These are phyloP conservation scores for Phialemoniopsis sp. DNA, from an alignment of 2,329 filamentous ascomycete species.

Conservation along the genomic window DNA sequence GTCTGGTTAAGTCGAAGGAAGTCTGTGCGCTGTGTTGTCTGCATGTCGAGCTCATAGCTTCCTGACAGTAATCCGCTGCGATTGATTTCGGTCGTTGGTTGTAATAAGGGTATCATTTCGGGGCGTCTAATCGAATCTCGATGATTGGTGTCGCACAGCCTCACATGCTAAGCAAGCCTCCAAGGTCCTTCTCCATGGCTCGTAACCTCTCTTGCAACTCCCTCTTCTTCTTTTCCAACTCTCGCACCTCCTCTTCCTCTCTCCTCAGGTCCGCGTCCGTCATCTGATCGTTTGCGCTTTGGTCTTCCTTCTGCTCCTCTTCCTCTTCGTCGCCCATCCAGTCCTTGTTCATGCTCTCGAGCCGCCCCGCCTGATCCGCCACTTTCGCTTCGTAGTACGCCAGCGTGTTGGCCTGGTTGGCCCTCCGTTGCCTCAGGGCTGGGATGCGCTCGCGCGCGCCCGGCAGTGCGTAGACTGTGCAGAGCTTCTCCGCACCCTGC, in stretches of 20 bases:
- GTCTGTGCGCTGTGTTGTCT: too few relatives aligned
- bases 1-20: slow-evolving; percentile 3
- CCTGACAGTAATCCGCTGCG: too few relatives aligned
- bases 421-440: slow-evolving; percentile 65
- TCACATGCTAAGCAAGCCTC: slow-evolving; percentile 50
- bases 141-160: too few relatives aligned
- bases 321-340: slow-evolving; percentile 52
- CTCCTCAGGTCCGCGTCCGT: slow-evolving; percentile 65
- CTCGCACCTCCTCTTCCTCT: slow-evolving; percentile 63
- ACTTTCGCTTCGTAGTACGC: slow-evolving; percentile 79
- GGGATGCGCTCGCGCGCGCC: slow-evolving; percentile 76
- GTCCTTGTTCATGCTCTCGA: slow-evolving; percentile 69
- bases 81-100: too few relatives aligned
- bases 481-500: slow-evolving; percentile 83
- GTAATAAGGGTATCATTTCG: too few relatives aligned
- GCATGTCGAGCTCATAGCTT: too few relatives aligned
- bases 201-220: slow-evolving; percentile 49
- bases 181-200: slow-evolving; percentile 52
- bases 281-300: slow-evolving; percentile 29
- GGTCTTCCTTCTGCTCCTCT: slow-evolving; percentile 43
- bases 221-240: slow-evolving; percentile 52
- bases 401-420: slow-evolving; percentile 68
- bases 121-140: too few relatives aligned
- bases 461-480: slow-evolving; percentile 78
- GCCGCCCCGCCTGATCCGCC: slow-evolving; percentile 66